Evolutionary conservation across 306 rosid species (phyloP).

Genomic region (Sicyos baderoa): DNA sequence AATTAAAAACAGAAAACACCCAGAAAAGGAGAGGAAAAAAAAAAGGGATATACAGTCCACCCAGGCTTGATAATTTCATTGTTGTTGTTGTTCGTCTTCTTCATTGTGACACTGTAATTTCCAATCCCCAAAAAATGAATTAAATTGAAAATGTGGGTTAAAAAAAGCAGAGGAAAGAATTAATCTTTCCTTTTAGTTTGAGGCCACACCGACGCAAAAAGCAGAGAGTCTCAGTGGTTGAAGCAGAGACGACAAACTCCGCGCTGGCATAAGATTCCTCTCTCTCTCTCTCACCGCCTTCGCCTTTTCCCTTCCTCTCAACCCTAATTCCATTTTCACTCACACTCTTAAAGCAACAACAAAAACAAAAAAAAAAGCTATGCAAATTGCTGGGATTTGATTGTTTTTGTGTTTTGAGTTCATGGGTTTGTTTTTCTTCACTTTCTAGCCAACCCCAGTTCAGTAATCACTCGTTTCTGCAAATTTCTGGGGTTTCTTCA

Average conservation of each 20-base stretch:
- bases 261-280: conserved; percentile 87
- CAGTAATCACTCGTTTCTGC: too few species aligned
- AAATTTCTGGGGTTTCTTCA: background rate
- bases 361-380: background rate
- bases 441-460: background rate
- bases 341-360: conserved; percentile 2
- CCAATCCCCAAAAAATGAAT: background rate
- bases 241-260: conserved; percentile 72
- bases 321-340: conserved; percentile 17
- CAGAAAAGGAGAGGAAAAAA: too few species aligned
- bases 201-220: conserved; percentile 33
- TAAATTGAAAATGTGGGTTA: conserved; percentile 5
- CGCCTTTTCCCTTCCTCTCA: background rate
- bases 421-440: conserved; percentile 16
- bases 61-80: too few species aligned
- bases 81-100: background rate
- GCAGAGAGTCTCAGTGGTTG: too few species aligned
- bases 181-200: background rate
- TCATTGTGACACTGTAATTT: background rate
- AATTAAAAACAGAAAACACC: too few species aligned
- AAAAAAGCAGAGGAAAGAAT: background rate
- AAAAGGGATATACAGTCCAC: too few species aligned
- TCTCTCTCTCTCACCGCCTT: background rate
- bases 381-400: too few species aligned
- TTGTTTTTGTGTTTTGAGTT: background rate